Base-by-base conservation (phyloP, 805 yeast genomes). In the Komagataella mondaviorum region DNA sequence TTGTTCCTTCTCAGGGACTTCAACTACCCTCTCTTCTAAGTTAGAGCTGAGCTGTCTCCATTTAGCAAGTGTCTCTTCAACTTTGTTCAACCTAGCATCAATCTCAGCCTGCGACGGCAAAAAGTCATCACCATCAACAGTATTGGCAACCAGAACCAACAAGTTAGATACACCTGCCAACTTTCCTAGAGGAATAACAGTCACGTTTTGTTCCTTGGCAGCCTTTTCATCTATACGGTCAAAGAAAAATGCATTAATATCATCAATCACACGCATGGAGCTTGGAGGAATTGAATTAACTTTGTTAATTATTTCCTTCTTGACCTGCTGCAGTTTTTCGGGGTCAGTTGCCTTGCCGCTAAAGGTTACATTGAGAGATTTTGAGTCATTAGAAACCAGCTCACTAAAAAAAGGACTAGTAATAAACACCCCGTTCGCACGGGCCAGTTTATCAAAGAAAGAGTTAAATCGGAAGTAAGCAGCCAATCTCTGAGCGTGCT, bases 281-380 rank as follows among this genome's bases (percentile, higher is more conserved):
- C 76, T 71, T 43, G 97, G 96, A 6, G 88, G 71, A 51, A 83
- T 73, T 50, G 72, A 70, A 66, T 88, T 89, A 51, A 93, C 96
- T 18, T 74, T 67, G 43, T 78, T 72, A 53, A 93, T 88, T 53
- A 93, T 72, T 17, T 78, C 78, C 56, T 80, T 81, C 66, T 90
- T 86, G 44, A 88, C 85, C 12, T 64, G 59, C 62, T 83, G 81
- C 55, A 45, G 47, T 18, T 45, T 22, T 12, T 45, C 47, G 78
- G 62, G 49, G n/a, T 45, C 47, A 8, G 12, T 45, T 22, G 47
- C 22, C 39, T 30, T 30, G 14, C 39, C 39, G n/a, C 39, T 30
- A 10, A 30, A 30, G 14, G 39, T 30, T 10, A 30, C 39, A 10
- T 30, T 30, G 46, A 85, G 85, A 23, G 74, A 62, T 20, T 70